Conservation (phyloP, 371 early-diverging fungal genomes). For the Lichtheimia ornata region DNA sequence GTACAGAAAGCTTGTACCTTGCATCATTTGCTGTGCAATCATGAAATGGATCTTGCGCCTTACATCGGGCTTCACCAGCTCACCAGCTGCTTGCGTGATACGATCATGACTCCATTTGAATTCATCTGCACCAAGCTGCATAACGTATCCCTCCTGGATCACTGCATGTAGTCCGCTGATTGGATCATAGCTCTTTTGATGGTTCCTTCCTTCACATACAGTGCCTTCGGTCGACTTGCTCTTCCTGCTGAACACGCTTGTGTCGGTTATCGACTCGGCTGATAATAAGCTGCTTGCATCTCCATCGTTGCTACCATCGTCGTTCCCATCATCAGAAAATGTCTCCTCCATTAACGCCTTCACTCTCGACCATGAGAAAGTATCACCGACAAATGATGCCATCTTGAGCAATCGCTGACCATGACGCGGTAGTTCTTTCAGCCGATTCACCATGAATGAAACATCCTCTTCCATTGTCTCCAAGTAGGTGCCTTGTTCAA, state of each 20-base stretch:
- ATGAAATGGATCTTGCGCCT: conserved; percentile 39
- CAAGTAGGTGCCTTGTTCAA: conserved; percentile 24
- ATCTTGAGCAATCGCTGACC: conserved; percentile 40
- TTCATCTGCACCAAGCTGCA: conserved; percentile 40
- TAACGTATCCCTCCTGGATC: conserved; percentile 46
- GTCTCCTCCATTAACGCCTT: conserved; percentile 39
- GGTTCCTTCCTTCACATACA: no score
- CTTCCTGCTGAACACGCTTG: background rate
- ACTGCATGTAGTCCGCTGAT: conserved; percentile 48
- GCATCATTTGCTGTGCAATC: conserved; percentile 35
- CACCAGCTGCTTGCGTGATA: conserved; percentile 50
- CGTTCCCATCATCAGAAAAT: background rate
- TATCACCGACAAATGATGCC: conserved; percentile 49
- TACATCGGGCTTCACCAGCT: conserved; percentile 31
- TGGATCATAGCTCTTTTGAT: conserved; percentile 17
- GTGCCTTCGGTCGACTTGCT: no score
- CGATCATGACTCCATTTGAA: conserved; percentile 52
- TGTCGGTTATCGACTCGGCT: background rate
- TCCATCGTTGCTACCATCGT: background rate
- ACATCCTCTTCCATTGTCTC: conserved; percentile 32
- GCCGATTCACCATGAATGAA: conserved; percentile 27
- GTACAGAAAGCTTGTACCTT: background rate
- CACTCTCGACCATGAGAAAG: conserved; percentile 45
- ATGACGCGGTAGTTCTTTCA: conserved; percentile 36
- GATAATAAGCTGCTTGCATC: background rate